These are phyloP conservation scores for Aurantiochytrium sp. DNA, from an alignment of 108 stramenopile genomes.

Conservation along the genomic window DNA sequence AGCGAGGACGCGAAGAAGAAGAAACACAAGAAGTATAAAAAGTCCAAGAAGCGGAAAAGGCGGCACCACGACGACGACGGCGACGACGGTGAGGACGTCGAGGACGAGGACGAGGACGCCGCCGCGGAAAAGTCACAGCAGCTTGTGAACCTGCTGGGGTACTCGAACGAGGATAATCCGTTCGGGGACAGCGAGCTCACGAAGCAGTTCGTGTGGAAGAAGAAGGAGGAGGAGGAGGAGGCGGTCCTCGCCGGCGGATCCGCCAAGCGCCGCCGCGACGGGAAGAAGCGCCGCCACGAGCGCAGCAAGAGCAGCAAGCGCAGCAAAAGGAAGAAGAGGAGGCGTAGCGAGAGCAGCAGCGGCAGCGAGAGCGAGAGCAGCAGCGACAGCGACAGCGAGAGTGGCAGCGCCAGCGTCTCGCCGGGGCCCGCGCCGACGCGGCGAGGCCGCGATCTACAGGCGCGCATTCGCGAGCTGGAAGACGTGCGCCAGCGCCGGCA, in stretches of 20 bases:
- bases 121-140: neutral
- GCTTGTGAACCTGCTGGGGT: slow-evolving; percentile 65
- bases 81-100: neutral
- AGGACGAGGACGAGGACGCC: neutral
- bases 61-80: neutral
- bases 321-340: neutral
- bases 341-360: too few species aligned
- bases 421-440: too few species aligned
- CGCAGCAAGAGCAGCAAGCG: neutral
- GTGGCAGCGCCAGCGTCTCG: too few species aligned
- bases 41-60: neutral
- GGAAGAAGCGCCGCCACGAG: slow-evolving; percentile 23
- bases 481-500: slow-evolving; percentile 85
- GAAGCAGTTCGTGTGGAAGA: slow-evolving; percentile 90
- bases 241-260: neutral
- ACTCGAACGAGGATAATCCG: slow-evolving; percentile 95
- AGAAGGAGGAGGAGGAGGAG: slow-evolving; percentile 65
- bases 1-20: too few species aligned
- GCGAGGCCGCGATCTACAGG: neutral
- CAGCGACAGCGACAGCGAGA: neutral
- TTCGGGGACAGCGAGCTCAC: slow-evolving; percentile 94
- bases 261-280: too few species aligned
- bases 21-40: neutral
- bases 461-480: slow-evolving; percentile 86
- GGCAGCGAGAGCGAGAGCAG: slow-evolving; percentile 26